Conservation (phyloP, 371 early-diverging fungal genomes). For the Rhizopus sp. region DNA sequence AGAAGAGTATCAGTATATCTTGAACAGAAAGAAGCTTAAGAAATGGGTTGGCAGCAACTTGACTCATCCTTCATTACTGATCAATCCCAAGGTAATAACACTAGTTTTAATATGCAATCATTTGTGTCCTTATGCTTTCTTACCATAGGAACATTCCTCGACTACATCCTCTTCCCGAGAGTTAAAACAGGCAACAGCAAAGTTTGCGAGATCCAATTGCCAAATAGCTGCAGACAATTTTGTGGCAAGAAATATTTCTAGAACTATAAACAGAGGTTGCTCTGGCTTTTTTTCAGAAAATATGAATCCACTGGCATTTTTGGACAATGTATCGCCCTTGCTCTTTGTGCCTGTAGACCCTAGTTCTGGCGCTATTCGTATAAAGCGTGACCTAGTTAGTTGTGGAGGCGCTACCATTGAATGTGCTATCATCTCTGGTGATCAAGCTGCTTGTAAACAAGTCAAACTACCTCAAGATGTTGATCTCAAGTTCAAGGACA, state of each 20-base stretch:
- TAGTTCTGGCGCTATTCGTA: slow-evolving; percentile 18
- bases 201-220: no score
- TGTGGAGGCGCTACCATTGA: slow-evolving; percentile 33
- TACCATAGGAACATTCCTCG: slow-evolving; percentile 4
- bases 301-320: slow-evolving; percentile 14
- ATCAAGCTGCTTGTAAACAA: slow-evolving; percentile 29
- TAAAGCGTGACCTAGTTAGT: slow-evolving; percentile 30
- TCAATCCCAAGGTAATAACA: slow-evolving; percentile 49
- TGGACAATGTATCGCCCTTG: slow-evolving; percentile 27
- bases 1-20: slow-evolving; percentile 61
- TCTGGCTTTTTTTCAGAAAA: no score
- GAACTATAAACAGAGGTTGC: no score
- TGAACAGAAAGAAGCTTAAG: slow-evolving; percentile 47
- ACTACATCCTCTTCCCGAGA: neutral
- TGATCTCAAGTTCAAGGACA: slow-evolving; percentile 8
- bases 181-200: neutral
- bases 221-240: neutral
- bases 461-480: slow-evolving; percentile 4
- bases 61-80: slow-evolving; percentile 49
- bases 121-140: neutral
- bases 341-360: slow-evolving; percentile 13
- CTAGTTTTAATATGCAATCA: neutral
- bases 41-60: slow-evolving; percentile 58
- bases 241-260: neutral
- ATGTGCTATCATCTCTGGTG: slow-evolving; percentile 28